Base-by-base conservation (phyloP, 257 asterid species). In the Nicotiana benthamiana region DNA sequence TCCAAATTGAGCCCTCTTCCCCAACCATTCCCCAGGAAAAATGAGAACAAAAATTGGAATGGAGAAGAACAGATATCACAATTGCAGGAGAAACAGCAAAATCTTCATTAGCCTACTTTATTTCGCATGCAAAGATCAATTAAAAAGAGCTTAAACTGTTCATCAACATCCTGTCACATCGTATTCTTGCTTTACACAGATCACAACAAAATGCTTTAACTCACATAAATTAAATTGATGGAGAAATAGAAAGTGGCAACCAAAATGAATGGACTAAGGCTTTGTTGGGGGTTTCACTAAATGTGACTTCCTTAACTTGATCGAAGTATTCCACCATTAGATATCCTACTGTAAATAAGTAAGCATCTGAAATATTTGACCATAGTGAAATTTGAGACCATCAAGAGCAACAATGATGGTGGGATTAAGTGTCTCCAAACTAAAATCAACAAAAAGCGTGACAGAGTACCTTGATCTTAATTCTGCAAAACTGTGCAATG, bases 401-500 rank as follows among this genome's bases (percentile, higher is more conserved):
- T 34, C n/a, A 62, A 40, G 36, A 85, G 64, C 74, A 51, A 63
- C 27, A 66, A 56, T 56, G 20, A 3, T 32, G 20, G 18, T 20
- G 10, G 36, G 18, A 46, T 30, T 43, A 75, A 46, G 80, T 48
- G 3, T 6, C 51, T 20, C 52, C 28, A 51, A 27, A 61, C n/a
- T 22, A 63, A 22, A 61, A 48, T 68, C 51, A 18, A 54, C 53
- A 20, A 16, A 82, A 81, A 30, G 20, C 32, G 81, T 34, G 27
- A 51, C 22, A 51, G 28, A 40, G 79, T 87, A 93, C 98, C 97
- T 89, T 36, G 93, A 85, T 80, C 82, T 86, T 89, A 94, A 84
- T 79, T 94, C 97, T 1, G 78, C 54, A 84, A 94, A 92, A 81
- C 77, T 85, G 86, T 75, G 93, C 62, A 94, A 94, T 26, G 97